Evolutionary conservation across 345 rosid genomes (phyloP).

Genomic region (Viola odorata): DNA sequence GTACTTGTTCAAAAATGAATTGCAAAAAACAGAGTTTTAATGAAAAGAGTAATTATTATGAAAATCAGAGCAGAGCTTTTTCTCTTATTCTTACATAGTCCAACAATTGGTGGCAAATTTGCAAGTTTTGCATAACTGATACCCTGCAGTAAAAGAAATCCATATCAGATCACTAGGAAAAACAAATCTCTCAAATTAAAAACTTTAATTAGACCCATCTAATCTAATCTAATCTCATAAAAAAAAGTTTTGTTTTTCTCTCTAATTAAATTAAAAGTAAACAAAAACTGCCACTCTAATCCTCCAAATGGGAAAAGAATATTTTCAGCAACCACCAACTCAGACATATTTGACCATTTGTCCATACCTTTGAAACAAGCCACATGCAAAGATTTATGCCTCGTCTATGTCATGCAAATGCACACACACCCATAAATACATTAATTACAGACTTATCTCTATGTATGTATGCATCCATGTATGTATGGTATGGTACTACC

Average conservation of each 20-base stretch:
- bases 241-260: background rate
- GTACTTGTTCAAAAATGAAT: constrained; percentile 6
- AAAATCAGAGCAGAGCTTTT: background rate
- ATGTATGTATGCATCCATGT: background rate
- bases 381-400: background rate
- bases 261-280: background rate
- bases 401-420: background rate
- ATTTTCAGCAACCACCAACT: constrained; percentile 11
- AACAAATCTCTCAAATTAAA: constrained; percentile 9
- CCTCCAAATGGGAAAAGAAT: constrained; percentile 22
- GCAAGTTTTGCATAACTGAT: constrained; percentile 99
- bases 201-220: background rate
- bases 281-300: constrained; percentile 12
- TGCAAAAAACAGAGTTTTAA: background rate
- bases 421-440: background rate
- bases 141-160: constrained; percentile 51
- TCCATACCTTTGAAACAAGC: constrained; percentile 7
- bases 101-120: constrained; percentile 84
- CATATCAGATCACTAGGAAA: constrained; percentile 7
- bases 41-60: too few species aligned
- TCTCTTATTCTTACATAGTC: constrained; percentile 62
- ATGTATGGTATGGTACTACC: background rate
- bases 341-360: constrained; percentile 4
- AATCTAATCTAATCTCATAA: background rate
- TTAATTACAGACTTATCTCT: background rate